Evolutionary conservation across 1,284 basidiomycete species (phyloP), one percentile per base, ranked within the genome.

Genomic region (Cryptococcus floricola): DNA sequence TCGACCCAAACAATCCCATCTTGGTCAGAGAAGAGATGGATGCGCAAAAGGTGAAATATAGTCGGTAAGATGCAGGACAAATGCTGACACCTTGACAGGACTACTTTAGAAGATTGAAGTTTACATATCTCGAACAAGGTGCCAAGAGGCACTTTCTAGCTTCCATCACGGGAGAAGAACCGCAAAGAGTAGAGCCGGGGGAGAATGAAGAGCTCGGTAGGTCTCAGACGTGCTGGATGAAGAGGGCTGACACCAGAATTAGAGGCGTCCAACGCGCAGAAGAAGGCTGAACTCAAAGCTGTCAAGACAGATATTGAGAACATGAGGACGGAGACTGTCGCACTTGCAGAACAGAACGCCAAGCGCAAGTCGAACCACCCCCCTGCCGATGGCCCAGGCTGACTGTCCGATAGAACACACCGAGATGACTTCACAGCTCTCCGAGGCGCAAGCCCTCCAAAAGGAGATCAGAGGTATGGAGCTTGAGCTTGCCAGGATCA

Each of bases 121-220:
- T 89, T 67, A 86, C 87, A 60, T 91, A 89, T 66, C 78, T 91
- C 23, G 89, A 92, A 66, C 87, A 90, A 73, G 88, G 90, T 64
- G 88, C 90, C 4, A 92, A 92, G 71, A 84, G 89, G 61, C 85
- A 87, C 71, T 92, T 91, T 68, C 81, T 91, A 66, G 87, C 86
- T 69, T 85, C 84, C 0, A 90, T 92, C 62, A 87, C 91, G 50
- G 88, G 85, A 2, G 75, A 88, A 59, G 87, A 89, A 57, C 87
- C 88, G 0, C 85, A 86, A 4, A 81, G 84, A 50, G 84, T 90
- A 38, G 85, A 84, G 3, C 83, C 83, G 7, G 86, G 86, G 25
- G 85, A 87, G 61, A 91, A 90, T 64, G 84, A 87, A 57, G 80
- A 80, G 38, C 80, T 73, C 19, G 74, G 77, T 76, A 46, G 38